phyloP scores from a whole-genome alignment of 441 rosid genomes.

The Adansonia grandidieri region DNA sequence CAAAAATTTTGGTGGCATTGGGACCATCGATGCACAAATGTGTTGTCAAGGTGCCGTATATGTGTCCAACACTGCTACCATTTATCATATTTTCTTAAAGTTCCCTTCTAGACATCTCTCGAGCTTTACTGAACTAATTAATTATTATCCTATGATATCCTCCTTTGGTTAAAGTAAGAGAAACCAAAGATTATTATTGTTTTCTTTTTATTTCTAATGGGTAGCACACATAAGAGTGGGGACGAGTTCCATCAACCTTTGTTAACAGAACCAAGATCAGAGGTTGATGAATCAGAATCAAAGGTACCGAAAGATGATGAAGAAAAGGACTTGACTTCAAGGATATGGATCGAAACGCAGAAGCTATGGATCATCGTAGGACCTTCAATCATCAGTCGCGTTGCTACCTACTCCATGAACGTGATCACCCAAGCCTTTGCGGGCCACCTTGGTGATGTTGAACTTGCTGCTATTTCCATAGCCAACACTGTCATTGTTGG shows the following conservation, averaged over 20 bases:
- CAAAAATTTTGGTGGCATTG: no score
- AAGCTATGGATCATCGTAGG: conserved; percentile 79
- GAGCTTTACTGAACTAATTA: neutral
- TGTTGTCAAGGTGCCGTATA: neutral
- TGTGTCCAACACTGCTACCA: neutral
- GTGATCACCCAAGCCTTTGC: conserved; percentile 76
- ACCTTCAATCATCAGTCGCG: conserved; percentile 67
- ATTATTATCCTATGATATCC: no score
- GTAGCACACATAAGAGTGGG: neutral
- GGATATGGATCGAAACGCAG: conserved; percentile 66
- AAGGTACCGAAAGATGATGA: conserved; percentile 1
- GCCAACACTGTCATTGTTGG: conserved; percentile 79
- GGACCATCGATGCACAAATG: no score
- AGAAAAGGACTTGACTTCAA: conserved; percentile 24
- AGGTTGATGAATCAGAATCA: neutral
- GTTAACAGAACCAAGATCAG: conserved; percentile 18
- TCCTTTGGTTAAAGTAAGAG: no score
- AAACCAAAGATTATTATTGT: neutral
- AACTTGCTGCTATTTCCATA: conserved; percentile 77
- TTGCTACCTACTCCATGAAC: conserved; percentile 63
- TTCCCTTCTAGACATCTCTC: neutral
- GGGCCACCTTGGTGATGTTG: conserved; percentile 81
- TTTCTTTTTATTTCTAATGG: conserved; percentile 19
- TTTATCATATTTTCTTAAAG: neutral
- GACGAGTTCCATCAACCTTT: conserved; percentile 26